Conservation (phyloP, 2,329 filamentous ascomycete species). For the Colletotrichum filicis region DNA sequence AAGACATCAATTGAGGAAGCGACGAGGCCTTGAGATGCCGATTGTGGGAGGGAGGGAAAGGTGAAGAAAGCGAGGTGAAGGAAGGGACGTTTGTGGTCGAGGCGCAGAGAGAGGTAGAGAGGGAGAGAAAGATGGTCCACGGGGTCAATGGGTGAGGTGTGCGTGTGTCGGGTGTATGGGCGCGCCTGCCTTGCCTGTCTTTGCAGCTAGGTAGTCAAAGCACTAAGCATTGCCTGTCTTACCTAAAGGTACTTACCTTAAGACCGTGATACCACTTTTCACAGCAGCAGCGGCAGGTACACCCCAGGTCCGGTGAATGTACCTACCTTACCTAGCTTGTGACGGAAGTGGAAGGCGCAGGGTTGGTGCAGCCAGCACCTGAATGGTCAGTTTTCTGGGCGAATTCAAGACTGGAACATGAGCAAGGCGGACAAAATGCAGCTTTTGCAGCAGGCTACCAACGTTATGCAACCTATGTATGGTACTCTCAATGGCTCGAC, state of each 20-base stretch:
- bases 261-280: not conserved
- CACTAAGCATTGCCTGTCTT: not conserved
- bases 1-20: conserved; percentile 14
- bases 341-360: not conserved
- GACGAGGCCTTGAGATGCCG: conserved; percentile 21
- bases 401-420: not conserved
- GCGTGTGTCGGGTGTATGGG: not conserved
- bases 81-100: conserved; percentile 19
- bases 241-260: not conserved
- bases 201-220: not conserved
- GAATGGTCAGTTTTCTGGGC: not conserved
- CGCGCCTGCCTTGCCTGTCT: not conserved
- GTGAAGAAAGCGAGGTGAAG: conserved; percentile 29
- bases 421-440: conserved; percentile 3
- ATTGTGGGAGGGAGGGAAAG: conserved; percentile 22
- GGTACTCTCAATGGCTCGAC: not conserved
- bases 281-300: not conserved
- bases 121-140: not conserved
- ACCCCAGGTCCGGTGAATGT: not conserved
- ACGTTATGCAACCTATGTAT: not conserved
- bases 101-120: conserved; percentile 1
- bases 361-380: not conserved
- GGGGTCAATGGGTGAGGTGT: not conserved
- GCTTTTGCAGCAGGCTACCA: not conserved
- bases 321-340: conserved; percentile 1